Conservation (phyloP, 1,139 yeast species). For the Magnusiomyces tetraspermus region DNA sequence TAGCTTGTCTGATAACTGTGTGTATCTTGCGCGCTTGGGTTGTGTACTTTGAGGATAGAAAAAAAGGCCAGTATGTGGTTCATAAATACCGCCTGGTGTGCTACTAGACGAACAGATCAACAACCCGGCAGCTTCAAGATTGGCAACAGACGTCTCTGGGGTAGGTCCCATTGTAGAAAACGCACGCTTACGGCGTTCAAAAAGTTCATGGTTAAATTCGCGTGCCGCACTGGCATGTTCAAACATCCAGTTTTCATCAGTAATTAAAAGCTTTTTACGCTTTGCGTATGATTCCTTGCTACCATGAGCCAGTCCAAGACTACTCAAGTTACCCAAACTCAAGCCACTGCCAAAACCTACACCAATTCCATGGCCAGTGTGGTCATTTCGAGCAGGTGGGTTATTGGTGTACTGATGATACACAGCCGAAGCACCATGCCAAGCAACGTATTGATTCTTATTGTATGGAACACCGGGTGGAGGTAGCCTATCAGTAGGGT, state of each 20-base stretch:
- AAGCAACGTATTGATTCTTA: slow-evolving; percentile 43
- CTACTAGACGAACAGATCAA: neutral
- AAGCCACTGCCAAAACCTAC: slow-evolving; percentile 35
- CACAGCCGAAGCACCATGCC: slow-evolving; percentile 42
- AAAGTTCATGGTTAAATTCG: slow-evolving; percentile 54
- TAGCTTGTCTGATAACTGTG: slow-evolving; percentile 27
- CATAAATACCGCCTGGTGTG: slow-evolving; percentile 49
- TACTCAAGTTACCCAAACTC: neutral
- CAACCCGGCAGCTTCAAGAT: neutral
- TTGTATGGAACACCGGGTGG: slow-evolving; percentile 38
- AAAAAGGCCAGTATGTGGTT: slow-evolving; percentile 70
- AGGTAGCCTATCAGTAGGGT: slow-evolving; percentile 51
- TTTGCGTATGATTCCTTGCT: slow-evolving; percentile 17
- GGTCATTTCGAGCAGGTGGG: slow-evolving; percentile 30
- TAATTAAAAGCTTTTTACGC: slow-evolving; percentile 34
- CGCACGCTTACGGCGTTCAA: slow-evolving; percentile 49
- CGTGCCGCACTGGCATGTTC: slow-evolving; percentile 74
- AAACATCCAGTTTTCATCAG: slow-evolving; percentile 77
- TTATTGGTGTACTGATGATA: slow-evolving; percentile 34
- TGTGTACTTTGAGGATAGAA: slow-evolving; percentile 73
- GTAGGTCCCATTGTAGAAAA: slow-evolving; percentile 27
- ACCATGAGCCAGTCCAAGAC: neutral
- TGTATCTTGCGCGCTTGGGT: slow-evolving; percentile 42
- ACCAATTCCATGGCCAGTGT: neutral
- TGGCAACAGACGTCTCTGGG: neutral